Conservation (phyloP, 1,284 basidiomycete genomes). For the Neotropicomus parvogracilis region DNA sequence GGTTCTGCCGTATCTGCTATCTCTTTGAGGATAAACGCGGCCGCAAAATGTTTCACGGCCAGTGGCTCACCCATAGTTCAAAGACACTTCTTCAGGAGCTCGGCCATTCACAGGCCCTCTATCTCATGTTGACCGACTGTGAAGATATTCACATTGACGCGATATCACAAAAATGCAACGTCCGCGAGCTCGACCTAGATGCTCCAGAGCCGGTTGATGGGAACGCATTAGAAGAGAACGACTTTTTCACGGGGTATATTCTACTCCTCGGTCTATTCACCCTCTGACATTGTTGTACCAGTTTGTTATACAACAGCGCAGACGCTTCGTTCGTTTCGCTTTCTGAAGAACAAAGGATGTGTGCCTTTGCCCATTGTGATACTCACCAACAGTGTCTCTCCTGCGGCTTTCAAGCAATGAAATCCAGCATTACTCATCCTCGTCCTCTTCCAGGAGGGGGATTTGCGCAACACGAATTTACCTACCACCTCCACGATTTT, state of each 20-base stretch:
- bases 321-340: constrained; percentile 44
- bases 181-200: constrained; percentile 40
- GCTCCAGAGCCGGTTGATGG: constrained; percentile 46
- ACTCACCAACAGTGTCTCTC: constrained; percentile 42
- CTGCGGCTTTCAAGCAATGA: constrained; percentile 39
- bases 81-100: constrained; percentile 62
- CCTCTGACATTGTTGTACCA: constrained; percentile 19
- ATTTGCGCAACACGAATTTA: constrained; percentile 36
- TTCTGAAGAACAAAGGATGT: constrained; percentile 33
- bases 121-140: constrained; percentile 49
- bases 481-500: constrained; percentile 57
- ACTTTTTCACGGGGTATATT: constrained; percentile 52
- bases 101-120: constrained; percentile 56
- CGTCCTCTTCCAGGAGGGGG: constrained; percentile 31
- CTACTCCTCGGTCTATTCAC: not conserved
- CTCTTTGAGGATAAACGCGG: constrained; percentile 45
- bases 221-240: constrained; percentile 37
- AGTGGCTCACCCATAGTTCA: constrained; percentile 64
- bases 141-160: constrained; percentile 47
- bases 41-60: constrained; percentile 54
- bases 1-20: constrained; percentile 64
- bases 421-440: constrained; percentile 24
- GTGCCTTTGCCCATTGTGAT: constrained; percentile 34
- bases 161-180: constrained; percentile 54
- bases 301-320: constrained; percentile 45